Percentiles rank a stretch among this genome's conserved stretches.
These are phyloP conservation scores for Grifola frondosa DNA, from an alignment of 1,284 basidiomycete genomes.

Conservation along the genomic window DNA sequence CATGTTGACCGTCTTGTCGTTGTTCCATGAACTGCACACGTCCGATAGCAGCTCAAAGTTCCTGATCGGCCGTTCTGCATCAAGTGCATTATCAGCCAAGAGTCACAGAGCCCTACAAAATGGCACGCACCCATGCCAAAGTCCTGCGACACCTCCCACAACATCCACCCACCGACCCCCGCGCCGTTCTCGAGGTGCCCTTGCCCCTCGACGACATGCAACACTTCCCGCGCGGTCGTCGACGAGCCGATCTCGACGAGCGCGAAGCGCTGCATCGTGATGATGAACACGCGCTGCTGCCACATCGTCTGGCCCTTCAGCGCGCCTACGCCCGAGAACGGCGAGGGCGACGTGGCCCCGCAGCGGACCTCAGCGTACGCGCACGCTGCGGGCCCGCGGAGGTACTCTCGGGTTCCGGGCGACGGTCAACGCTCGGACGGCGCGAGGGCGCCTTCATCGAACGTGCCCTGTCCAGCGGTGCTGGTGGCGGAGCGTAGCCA, in stretches of 20 bases:
- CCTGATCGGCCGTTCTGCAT: conserved; percentile 79
- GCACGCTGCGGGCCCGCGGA: conserved; percentile 7
- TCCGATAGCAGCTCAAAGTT: conserved; percentile 77
- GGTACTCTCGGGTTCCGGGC: conserved; percentile 3
- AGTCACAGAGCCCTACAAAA: neutral
- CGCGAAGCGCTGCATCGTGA: conserved; percentile 70
- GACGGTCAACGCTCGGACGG: conserved; percentile 25
- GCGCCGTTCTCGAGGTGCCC: conserved; percentile 56
- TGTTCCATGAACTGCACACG: conserved; percentile 81
- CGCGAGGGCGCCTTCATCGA: conserved; percentile 22
- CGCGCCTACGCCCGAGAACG: conserved; percentile 17
- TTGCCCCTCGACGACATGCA: conserved; percentile 60
- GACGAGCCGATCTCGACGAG: conserved; percentile 61
- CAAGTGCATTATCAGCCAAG: conserved; percentile 5
- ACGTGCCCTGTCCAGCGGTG: conserved; percentile 22
- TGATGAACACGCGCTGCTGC: conserved; percentile 73
- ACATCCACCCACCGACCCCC: conserved; percentile 69
- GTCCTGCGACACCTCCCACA: conserved; percentile 78
- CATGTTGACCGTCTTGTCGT: conserved; percentile 71
- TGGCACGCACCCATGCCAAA: conserved; percentile 75
- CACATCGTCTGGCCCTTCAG: conserved; percentile 28
- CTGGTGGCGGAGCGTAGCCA: conserved; percentile 6
- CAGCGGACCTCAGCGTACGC: neutral
- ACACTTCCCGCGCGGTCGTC: conserved; percentile 66
- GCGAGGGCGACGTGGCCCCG: conserved; percentile 12